A percentile compares a stretch with the other conserved stretches of the same genome.
phyloP scores from a whole-genome alignment of 352 stramenopile species.

The Globisporangium paddicum region DNA sequence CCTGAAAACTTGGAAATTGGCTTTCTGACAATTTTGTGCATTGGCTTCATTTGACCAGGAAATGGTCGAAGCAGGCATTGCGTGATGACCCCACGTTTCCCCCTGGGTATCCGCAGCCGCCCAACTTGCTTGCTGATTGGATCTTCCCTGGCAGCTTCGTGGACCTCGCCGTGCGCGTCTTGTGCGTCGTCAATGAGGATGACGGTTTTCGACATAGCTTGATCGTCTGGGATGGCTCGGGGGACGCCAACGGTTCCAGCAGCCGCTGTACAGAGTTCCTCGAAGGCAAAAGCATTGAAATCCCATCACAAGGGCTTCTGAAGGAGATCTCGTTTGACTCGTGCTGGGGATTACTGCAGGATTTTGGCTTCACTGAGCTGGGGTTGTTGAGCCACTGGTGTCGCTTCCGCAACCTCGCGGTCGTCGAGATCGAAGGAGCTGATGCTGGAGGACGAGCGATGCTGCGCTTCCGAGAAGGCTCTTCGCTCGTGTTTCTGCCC shows the following conservation, averaged over 20 bases:
- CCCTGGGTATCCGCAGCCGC: constrained; percentile 34
- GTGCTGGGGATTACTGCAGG: constrained; percentile 53
- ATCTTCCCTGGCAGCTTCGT: constrained; percentile 41
- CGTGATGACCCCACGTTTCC: constrained; percentile 43
- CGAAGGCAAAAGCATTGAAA: constrained; percentile 3
- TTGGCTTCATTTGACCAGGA: constrained; percentile 17
- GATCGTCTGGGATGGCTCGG: constrained; percentile 70
- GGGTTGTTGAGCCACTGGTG: constrained; percentile 46
- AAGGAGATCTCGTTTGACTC: constrained; percentile 66
- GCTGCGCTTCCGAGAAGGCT: constrained; percentile 67
- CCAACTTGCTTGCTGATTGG: constrained; percentile 38
- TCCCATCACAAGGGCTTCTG: constrained; percentile 36
- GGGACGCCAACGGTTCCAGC: constrained; percentile 18
- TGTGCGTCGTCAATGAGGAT: constrained; percentile 31
- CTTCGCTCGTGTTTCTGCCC: constrained; percentile 58
- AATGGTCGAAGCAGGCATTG: constrained; percentile 41
- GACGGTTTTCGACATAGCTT: constrained; percentile 18
- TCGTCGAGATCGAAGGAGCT: constrained; percentile 23
- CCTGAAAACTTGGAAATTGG: neutral
- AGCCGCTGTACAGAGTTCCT: constrained; percentile 16
- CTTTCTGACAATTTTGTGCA: neutral
- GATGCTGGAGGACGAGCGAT: constrained; percentile 5
- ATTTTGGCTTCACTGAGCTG: constrained; percentile 41
- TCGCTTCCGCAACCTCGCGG: constrained; percentile 65
- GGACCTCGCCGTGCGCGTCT: constrained; percentile 57